phyloP scores from a whole-genome alignment of 1,139 yeast genomes.

The Kodamaea derodonti region DNA sequence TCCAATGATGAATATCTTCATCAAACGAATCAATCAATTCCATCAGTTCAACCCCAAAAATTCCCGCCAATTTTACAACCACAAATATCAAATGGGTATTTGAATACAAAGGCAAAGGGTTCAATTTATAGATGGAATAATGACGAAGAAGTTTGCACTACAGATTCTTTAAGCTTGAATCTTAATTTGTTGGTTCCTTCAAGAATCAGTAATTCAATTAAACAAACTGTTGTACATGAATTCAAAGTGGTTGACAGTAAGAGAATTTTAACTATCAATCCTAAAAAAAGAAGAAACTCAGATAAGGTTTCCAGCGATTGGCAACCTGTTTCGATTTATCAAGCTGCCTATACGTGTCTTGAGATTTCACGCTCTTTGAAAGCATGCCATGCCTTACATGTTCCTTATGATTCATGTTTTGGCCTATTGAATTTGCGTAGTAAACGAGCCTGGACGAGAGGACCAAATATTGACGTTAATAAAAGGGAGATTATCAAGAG shows the following conservation, averaged over 20 bases:
- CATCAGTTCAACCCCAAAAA: too few species aligned
- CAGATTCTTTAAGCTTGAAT: slow-evolving; percentile 3
- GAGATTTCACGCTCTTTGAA: slow-evolving; percentile 19
- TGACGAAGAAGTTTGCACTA: not conserved
- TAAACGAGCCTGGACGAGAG: slow-evolving; percentile 33
- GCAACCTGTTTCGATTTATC: slow-evolving; percentile 35
- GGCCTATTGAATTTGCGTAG: slow-evolving; percentile 39
- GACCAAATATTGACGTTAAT: slow-evolving; percentile 14
- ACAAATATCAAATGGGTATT: too few species aligned
- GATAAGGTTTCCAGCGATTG: slow-evolving; percentile 13
- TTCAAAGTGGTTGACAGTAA: slow-evolving; percentile 7
- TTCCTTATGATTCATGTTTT: slow-evolving; percentile 33
- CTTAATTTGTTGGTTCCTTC: slow-evolving; percentile 5
- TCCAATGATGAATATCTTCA: too few species aligned
- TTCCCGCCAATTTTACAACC: too few species aligned
- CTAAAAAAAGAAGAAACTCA: not conserved
- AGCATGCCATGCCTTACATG: slow-evolving; percentile 21
- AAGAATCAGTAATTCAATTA: slow-evolving; percentile 5
- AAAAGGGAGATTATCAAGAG: too few species aligned
- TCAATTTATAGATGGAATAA: slow-evolving; percentile 5
- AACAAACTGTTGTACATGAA: slow-evolving; percentile 6
- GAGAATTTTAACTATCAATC: not conserved
- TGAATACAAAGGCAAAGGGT: too few species aligned
- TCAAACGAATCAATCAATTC: too few species aligned
- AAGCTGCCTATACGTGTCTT: slow-evolving; percentile 32